Conservation (phyloP, 2,329 filamentous ascomycete genomes). For the Neopestalotiopsis sp. region DNA sequence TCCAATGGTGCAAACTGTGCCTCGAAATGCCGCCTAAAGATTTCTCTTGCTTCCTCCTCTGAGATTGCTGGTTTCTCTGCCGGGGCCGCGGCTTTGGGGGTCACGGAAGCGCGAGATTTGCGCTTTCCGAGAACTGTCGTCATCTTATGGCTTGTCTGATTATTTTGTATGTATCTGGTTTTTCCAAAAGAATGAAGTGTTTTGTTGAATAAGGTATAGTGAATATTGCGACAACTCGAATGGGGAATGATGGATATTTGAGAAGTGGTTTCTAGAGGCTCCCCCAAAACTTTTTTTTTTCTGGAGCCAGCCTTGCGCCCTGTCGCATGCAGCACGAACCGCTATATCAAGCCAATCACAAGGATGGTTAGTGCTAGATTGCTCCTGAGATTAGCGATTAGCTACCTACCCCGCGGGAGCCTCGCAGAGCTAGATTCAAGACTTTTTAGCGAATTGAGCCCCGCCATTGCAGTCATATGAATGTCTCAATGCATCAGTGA, state of each 20-base stretch:
- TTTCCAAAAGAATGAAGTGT: background rate
- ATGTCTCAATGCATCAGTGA: conserved; percentile 19
- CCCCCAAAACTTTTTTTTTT: background rate
- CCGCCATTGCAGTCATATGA: conserved; percentile 24
- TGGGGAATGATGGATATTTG: background rate
- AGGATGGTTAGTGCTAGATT: background rate
- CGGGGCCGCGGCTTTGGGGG: conserved; percentile 10
- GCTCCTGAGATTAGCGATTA: background rate
- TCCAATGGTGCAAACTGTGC: conserved; percentile 79
- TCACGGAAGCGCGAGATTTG: conserved; percentile 42
- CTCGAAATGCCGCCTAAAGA: conserved; percentile 87
- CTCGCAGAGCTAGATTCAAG: background rate
- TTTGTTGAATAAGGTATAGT: background rate
- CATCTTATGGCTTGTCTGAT: conserved; percentile 37
- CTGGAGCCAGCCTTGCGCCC: background rate
- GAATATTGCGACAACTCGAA: background rate
- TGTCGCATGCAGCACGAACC: background rate
- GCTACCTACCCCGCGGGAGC: conserved; percentile 10
- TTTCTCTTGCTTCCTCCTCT: conserved; percentile 68
- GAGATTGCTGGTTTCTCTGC: conserved; percentile 33
- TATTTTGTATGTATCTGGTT: background rate
- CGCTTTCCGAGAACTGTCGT: conserved; percentile 55
- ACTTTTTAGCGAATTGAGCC: conserved; percentile 14
- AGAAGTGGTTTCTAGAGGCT: background rate
- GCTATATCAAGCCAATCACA: conserved; percentile 2